These are phyloP conservation scores for Solanum chacoense DNA, from an alignment of 305 asterid species.

Conservation along the genomic window DNA sequence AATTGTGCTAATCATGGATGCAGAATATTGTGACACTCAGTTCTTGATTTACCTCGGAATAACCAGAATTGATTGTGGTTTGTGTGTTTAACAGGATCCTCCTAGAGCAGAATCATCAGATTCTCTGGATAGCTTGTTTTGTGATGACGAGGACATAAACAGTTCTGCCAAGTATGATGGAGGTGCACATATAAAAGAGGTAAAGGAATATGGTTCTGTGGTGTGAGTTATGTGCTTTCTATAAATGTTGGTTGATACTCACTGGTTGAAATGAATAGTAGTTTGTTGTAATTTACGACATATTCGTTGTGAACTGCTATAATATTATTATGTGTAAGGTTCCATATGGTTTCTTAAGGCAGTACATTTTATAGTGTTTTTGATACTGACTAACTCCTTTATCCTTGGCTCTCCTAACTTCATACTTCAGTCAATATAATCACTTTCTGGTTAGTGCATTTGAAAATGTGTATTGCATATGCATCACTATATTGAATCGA, in stretches of 20 bases:
- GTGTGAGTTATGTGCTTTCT: neutral
- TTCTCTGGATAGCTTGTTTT: slow-evolving; percentile 38
- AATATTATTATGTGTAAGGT: neutral
- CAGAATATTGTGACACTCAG: neutral
- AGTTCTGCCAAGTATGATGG: slow-evolving; percentile 14
- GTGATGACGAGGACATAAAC: slow-evolving; percentile 20
- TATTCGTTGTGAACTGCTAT: neutral
- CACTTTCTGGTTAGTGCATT: neutral
- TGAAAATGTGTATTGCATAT: neutral
- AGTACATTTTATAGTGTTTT: neutral
- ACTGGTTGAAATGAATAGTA: neutral
- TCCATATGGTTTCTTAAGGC: neutral
- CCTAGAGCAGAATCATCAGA: slow-evolving; percentile 39
- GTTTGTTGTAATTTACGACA: neutral
- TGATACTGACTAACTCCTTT: neutral
- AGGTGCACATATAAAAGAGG: slow-evolving; percentile 43
- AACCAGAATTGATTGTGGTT: slow-evolving; percentile 5
- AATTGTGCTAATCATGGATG: neutral
- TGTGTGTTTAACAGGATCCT: slow-evolving; percentile 28
- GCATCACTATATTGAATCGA: neutral
- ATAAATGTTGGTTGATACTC: neutral
- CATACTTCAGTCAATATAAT: neutral
- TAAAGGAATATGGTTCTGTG: slow-evolving; percentile 11
- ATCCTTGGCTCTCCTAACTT: neutral
- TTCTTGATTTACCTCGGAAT: neutral